Percentiles rank a stretch among this genome's conserved stretches.
Evolutionary conservation across 1,284 basidiomycete genomes (phyloP).

Genomic region (Trametes versicolor): DNA sequence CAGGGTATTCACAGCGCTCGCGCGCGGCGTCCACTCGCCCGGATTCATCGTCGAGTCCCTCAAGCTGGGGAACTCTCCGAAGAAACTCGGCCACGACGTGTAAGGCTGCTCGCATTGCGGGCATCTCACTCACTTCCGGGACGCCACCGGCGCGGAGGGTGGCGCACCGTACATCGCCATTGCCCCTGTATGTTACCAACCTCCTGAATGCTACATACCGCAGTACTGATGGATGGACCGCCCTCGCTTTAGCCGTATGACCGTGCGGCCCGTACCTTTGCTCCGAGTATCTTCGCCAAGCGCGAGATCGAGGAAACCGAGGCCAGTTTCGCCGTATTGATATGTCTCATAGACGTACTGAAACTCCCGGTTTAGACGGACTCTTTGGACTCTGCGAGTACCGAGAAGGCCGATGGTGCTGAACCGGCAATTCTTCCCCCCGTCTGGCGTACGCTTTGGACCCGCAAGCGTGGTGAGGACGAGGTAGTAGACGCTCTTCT

Average conservation of each 20-base stretch:
- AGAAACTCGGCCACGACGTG: conserved; percentile 16
- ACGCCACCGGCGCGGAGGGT: conserved; percentile 12
- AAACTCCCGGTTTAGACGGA: background rate
- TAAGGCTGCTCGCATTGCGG: conserved; percentile 18
- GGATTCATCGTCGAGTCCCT: conserved; percentile 12
- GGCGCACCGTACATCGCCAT: conserved; percentile 12
- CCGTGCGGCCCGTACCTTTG: conserved; percentile 16
- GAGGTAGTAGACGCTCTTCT: background rate
- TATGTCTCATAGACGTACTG: background rate
- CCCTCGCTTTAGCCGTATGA: conserved; percentile 16
- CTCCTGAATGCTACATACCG: too few relatives aligned
- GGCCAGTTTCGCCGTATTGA: background rate
- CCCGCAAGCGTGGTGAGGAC: background rate
- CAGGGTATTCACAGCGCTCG: conserved; percentile 17
- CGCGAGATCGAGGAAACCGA: background rate
- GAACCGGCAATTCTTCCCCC: background rate
- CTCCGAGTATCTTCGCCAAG: background rate
- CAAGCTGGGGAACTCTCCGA: background rate
- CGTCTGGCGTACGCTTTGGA: background rate
- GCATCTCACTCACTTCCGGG: conserved; percentile 6
- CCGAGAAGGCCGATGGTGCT: background rate
- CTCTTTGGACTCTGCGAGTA: background rate
- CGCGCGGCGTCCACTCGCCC: conserved; percentile 17
- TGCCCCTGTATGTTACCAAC: conserved; percentile 6
- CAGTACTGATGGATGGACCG: background rate